phyloP scores from a whole-genome alignment of 73 alveolate genomes.

The Breviolum minutum region DNA sequence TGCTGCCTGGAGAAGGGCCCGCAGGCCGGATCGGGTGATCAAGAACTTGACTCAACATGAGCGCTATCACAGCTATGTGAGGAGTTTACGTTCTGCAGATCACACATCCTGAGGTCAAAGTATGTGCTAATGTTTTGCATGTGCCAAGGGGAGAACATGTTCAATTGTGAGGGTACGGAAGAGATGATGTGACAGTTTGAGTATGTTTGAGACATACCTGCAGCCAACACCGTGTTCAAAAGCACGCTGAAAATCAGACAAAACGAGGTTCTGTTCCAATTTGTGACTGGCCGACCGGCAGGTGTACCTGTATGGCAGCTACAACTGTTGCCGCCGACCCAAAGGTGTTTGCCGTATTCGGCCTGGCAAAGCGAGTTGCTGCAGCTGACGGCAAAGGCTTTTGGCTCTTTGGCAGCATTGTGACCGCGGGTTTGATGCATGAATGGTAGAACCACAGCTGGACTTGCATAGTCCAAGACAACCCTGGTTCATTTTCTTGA shows the following conservation, averaged over 20 bases:
- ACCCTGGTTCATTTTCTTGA: neutral
- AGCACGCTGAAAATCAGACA: neutral
- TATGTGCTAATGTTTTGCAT: too few relatives aligned
- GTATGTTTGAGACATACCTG: too few relatives aligned
- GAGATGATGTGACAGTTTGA: too few relatives aligned
- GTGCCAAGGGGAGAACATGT: too few relatives aligned
- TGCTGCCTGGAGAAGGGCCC: conserved; percentile 85
- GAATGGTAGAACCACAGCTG: neutral
- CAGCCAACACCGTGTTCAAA: too few relatives aligned
- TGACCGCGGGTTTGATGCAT: neutral
- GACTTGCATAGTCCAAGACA: neutral
- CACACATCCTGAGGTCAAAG: too few relatives aligned
- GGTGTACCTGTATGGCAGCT: conserved; percentile 62
- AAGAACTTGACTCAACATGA: neutral
- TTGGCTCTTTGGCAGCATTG: neutral
- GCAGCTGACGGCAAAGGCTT: conserved; percentile 36
- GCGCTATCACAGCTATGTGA: too few relatives aligned
- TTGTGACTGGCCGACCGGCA: neutral
- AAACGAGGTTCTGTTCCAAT: neutral
- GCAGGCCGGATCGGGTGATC: conserved; percentile 7
- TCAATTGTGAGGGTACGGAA: too few relatives aligned
- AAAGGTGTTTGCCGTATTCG: conserved; percentile 62
- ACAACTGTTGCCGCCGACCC: conserved; percentile 70
- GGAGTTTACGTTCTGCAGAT: too few relatives aligned
- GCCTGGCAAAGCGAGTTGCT: conserved; percentile 46